phyloP scores from a whole-genome alignment of 768 basidiomycete genomes.

The Naganishia randhawae region DNA sequence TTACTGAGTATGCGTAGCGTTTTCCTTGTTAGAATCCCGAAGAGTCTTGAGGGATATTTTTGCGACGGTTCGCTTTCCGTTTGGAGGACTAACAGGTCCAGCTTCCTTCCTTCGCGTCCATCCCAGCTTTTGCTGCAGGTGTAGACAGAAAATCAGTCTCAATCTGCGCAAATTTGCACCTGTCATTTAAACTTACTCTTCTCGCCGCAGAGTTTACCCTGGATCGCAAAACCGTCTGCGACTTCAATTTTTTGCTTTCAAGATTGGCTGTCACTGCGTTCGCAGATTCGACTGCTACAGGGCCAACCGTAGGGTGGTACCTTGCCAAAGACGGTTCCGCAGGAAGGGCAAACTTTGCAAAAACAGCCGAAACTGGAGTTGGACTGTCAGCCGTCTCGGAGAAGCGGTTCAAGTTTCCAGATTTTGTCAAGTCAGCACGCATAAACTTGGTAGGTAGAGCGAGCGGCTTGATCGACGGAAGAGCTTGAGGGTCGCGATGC shows the following conservation, averaged over 20 bases:
- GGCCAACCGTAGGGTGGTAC: not conserved
- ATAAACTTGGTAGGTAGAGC: slow-evolving; percentile 28
- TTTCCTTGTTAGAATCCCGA: not conserved
- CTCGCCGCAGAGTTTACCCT: not conserved
- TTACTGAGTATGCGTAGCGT: not conserved
- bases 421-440: slow-evolving; percentile 11
- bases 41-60: not conserved
- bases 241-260: not conserved
- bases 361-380: not conserved
- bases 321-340: not conserved
- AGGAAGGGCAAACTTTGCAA: slow-evolving; percentile 7
- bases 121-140: slow-evolving; percentile 8
- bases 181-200: not conserved
- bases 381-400: not conserved
- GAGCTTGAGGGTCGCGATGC: not conserved
- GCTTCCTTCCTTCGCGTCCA: slow-evolving; percentile 11
- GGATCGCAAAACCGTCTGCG: not conserved
- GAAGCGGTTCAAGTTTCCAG: not conserved
- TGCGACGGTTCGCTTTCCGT: not conserved
- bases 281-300: not conserved
- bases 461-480: not conserved
- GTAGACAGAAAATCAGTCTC: not conserved
- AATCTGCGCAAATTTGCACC: not conserved
- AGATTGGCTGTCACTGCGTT: not conserved
- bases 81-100: not conserved